Conservation (phyloP, 805 yeast genomes). For the Wickerhamomyces subpelliculosus region DNA sequence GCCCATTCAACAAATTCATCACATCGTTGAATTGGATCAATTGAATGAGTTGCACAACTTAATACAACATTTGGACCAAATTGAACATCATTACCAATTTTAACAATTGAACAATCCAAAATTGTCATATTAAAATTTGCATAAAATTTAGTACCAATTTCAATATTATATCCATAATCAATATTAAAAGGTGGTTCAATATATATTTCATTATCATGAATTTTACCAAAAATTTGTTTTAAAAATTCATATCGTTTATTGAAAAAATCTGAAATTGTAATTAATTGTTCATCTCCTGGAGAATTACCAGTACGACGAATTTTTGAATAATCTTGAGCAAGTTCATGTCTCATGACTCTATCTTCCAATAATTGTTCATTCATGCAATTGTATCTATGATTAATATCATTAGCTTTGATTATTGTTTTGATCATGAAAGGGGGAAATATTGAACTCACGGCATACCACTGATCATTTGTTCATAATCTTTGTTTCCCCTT, state of each 20-base stretch:
- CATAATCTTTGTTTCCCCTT: conserved; percentile 33
- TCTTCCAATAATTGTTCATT: conserved; percentile 20
- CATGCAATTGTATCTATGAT: conserved; percentile 24
- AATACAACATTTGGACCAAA: conserved; percentile 59
- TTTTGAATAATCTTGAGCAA: conserved; percentile 21
- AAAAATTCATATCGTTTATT: conserved; percentile 35
- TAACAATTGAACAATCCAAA: conserved; percentile 54
- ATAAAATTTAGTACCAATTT: conserved; percentile 51
- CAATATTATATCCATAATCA: conserved; percentile 62
- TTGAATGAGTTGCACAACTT: conserved; percentile 59
- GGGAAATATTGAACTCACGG: too few relatives aligned
- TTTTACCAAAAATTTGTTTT: conserved; percentile 39
- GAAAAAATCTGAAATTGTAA: too few relatives aligned
- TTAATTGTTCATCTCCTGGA: conserved; percentile 20
- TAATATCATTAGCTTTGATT: too few relatives aligned
- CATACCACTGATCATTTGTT: conserved; percentile 48
- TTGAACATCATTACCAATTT: conserved; percentile 52
- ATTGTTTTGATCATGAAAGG: too few relatives aligned
- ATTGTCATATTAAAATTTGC: conserved; percentile 48
- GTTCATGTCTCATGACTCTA: conserved; percentile 21
- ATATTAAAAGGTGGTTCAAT: conserved; percentile 55
- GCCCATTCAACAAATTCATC: conserved; percentile 40
- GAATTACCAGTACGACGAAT: conserved; percentile 19
- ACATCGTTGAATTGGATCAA: conserved; percentile 39
- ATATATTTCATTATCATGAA: conserved; percentile 28